Base-by-base conservation (phyloP, 306 rosid species). In the Styphnolobium japonicum region DNA sequence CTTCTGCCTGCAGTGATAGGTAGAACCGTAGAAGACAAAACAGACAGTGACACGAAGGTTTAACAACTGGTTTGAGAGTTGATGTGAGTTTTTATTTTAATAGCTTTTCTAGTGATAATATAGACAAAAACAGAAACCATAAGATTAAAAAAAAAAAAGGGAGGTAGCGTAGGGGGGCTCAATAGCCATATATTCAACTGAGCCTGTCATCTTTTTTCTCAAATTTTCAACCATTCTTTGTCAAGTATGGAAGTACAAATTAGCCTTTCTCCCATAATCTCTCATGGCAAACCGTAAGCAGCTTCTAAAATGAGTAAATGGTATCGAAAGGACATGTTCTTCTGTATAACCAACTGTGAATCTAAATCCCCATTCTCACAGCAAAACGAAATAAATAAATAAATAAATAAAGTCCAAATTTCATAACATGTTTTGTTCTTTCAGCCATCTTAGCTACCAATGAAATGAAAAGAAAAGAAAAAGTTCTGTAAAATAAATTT, bases 51-150 rank as follows among this genome's bases (percentile, higher is more conserved):
- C 76, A 75, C 0, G 10, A 60, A 37, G 67, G 11, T 34, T 58
- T 22, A 71, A 68, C 75, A 60, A 52, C 14, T 21, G 58, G 51
- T 45, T 33, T 67, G 31, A 46, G 46, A 80, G 70, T 29, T 76
- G 68, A 27, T 71, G 22, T 21, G 16, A 33, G 21, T 12, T 77
- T 75, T 45, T 14, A 18, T 57, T 19, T 51, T n/a, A n/a, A 33
- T 27, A 27, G 15, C 7, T 25, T 64, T 65, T 80, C 42, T 42
- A 33, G 22, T 39, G 57, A 62, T 37, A 10, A 15, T 34, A 21
- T 10, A 25, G 36, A 45, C 62, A 69, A 46, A 53, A 67, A 16
- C 63, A 75, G 37, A 33, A 75, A 45, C 22, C 23, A 56, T 5
- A 29, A 63, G 15, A 64, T 29, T 58, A n/a, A 39, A 65, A 56